A percentile compares a stretch with the other conserved stretches of the same genome.
Conservation (phyloP, 169 alveolate species). For the Toxoplasma gondii region DNA sequence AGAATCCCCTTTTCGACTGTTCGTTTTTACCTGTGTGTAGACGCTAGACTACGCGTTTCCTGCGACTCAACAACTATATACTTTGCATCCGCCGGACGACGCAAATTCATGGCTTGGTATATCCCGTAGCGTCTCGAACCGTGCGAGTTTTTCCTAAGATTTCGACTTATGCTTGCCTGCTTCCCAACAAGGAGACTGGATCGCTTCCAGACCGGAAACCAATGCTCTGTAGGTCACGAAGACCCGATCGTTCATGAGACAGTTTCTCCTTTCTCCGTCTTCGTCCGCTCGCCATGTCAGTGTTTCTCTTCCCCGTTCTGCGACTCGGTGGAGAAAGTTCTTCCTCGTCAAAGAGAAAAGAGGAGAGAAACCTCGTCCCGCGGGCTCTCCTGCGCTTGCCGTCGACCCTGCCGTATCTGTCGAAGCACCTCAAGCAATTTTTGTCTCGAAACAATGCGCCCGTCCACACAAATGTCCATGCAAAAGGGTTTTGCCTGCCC, state of each 20-base stretch:
- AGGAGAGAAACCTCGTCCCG: not conserved
- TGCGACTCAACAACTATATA: too few species aligned
- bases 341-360: not conserved
- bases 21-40: not conserved
- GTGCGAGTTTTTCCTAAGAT: not conserved
- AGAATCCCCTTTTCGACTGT: not conserved
- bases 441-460: not conserved
- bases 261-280: not conserved
- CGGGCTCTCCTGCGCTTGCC: too few species aligned
- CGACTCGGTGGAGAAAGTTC: not conserved
- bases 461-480: not conserved
- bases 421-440: too few species aligned
- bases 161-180: not conserved
- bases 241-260: not conserved
- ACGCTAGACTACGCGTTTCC: too few species aligned
- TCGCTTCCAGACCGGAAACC: not conserved
- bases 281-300: slow-evolving; percentile 26
- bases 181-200: not conserved
- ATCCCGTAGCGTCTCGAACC: too few species aligned
- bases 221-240: not conserved
- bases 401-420: too few species aligned
- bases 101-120: too few species aligned
- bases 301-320: not conserved
- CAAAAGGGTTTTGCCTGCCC: not conserved
- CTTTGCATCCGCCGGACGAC: too few species aligned